Evolutionary conservation across 2,329 filamentous ascomycete genomes (phyloP).

Genomic region (Arthrobotrys megalospora): DNA sequence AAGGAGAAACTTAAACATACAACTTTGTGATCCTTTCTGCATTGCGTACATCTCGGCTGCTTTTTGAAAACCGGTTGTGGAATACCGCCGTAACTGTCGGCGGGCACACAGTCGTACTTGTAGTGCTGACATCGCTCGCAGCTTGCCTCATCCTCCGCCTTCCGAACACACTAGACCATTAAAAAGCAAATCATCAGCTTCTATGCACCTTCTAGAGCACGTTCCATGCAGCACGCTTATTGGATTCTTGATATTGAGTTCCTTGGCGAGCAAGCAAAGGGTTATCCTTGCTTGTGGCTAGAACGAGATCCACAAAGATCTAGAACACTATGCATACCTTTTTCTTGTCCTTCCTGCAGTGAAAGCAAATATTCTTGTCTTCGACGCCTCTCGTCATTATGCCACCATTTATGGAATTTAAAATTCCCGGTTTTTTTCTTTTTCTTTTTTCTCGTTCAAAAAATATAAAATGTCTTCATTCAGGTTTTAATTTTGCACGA

Average conservation of each 20-base stretch:
- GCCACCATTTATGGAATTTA: constrained; percentile 45
- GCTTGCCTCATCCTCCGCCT: constrained; percentile 50
- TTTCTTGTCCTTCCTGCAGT: constrained; percentile 60
- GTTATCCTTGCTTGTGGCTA: constrained; percentile 48
- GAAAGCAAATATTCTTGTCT: constrained; percentile 61
- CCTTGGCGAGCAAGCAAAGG: constrained; percentile 36
- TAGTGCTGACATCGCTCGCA: constrained; percentile 59
- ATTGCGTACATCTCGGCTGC: constrained; percentile 57
- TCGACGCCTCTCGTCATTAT: constrained; percentile 60
- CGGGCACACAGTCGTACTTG: constrained; percentile 59
- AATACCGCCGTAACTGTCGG: constrained; percentile 59
- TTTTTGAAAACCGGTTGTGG: constrained; percentile 59
- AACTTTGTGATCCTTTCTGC: constrained; percentile 60
- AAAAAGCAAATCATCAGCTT: constrained; percentile 40
- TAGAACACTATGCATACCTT: constrained; percentile 52
- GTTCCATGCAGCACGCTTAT: constrained; percentile 27
- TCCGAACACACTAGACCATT: constrained; percentile 44
- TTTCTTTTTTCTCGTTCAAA: neutral
- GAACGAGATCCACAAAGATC: constrained; percentile 41
- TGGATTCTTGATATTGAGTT: constrained; percentile 27
- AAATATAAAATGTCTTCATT: constrained; percentile 35
- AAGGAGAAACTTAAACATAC: constrained; percentile 29
- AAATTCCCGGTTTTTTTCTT: constrained; percentile 15
- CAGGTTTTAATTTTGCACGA: constrained; percentile 49
- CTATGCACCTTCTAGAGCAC: constrained; percentile 5